Conservation (phyloP, 1,139 yeast genomes). For the Candida labiduridarum region DNA sequence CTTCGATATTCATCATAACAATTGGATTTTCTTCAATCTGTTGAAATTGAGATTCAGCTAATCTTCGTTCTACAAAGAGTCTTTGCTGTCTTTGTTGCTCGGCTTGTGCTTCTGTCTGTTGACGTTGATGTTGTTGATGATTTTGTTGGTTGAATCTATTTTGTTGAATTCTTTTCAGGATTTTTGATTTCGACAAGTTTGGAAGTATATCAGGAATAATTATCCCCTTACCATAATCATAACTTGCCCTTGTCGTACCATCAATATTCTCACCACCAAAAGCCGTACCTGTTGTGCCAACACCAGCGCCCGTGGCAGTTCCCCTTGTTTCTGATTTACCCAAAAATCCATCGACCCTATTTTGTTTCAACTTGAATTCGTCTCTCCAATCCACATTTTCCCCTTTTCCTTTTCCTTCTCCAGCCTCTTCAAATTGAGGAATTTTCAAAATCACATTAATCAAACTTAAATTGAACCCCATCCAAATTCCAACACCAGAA, state of each 20-base stretch:
- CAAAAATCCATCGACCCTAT: constrained; percentile 21
- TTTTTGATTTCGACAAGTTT: constrained; percentile 3
- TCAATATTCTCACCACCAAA: not conserved
- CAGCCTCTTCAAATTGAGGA: not conserved
- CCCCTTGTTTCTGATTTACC: constrained; percentile 14
- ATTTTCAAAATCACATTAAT: constrained; percentile 9
- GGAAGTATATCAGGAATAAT: constrained; percentile 38
- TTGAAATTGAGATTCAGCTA: not conserved
- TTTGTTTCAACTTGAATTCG: too few relatives aligned
- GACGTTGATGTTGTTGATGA: not conserved
- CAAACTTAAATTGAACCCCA: constrained; percentile 14
- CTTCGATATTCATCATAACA: not conserved
- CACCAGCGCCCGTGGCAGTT: too few relatives aligned
- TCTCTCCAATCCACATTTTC: too few relatives aligned
- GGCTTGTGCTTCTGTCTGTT: not conserved
- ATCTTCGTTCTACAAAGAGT: not conserved
- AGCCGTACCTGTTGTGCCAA: too few relatives aligned
- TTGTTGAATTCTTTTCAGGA: constrained; percentile 1
- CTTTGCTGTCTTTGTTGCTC: not conserved
- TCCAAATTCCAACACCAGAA: constrained; percentile 13
- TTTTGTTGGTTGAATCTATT: not conserved
- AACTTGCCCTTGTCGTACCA: constrained; percentile 18
- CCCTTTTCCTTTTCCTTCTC: not conserved
- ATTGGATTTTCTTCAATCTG: not conserved
- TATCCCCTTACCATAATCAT: constrained; percentile 27